These are phyloP conservation scores for Gossypium schwendimanii DNA, from an alignment of 441 rosid genomes.

Conservation along the genomic window DNA sequence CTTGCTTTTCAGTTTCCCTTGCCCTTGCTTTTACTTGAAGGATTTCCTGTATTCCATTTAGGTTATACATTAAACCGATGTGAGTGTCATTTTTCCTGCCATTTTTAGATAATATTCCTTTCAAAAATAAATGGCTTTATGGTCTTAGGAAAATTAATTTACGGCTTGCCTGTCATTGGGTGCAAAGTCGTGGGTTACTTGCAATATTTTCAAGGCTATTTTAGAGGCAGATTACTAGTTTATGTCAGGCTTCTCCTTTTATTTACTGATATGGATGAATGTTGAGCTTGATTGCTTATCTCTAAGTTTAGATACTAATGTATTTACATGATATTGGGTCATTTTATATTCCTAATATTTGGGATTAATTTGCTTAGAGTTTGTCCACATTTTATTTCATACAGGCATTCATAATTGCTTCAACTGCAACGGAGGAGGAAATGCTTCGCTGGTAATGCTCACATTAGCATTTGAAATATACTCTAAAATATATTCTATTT, in stretches of 20 bases:
- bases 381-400: conserved; percentile 13
- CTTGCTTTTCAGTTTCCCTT: background rate
- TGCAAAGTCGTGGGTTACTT: background rate
- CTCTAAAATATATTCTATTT: background rate
- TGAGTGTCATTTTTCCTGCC: background rate
- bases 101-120: background rate
- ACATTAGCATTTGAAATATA: background rate
- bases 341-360: conserved; percentile 1
- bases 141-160: background rate
- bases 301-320: background rate
- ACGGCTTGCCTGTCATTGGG: background rate
- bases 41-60: background rate
- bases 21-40: background rate
- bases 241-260: conserved; percentile 6
- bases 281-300: background rate
- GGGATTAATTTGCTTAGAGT: conserved; percentile 16
- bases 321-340: background rate
- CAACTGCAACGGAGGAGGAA: conserved; percentile 83
- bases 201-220: background rate
- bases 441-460: conserved; percentile 74
- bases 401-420: conserved; percentile 93
- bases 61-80: background rate
- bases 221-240: background rate
- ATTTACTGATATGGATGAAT: background rate
- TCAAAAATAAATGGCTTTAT: background rate